These are phyloP conservation scores for Diaporthe sp. DNA, from an alignment of 2,329 filamentous ascomycete genomes.

Conservation along the genomic window DNA sequence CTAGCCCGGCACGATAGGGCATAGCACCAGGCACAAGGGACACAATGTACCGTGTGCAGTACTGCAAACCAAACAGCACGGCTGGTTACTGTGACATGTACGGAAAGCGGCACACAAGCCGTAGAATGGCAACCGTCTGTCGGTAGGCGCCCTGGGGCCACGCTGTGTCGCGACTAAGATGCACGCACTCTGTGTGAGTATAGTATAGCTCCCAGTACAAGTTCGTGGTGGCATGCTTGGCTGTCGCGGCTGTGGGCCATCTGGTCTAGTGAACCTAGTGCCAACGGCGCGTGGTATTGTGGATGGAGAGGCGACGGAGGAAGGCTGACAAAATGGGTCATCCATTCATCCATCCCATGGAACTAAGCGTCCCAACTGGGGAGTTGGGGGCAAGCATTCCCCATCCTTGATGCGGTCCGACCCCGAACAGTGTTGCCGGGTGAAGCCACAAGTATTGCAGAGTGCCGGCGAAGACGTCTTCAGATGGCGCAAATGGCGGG, in stretches of 20 bases:
- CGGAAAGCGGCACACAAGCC: neutral
- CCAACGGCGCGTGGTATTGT: conserved; percentile 25
- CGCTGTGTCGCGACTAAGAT: neutral
- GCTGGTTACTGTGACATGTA: neutral
- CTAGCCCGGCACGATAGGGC: neutral
- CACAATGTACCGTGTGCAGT: neutral
- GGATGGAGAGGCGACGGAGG: neutral
- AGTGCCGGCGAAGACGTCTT: neutral
- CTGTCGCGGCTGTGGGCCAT: neutral
- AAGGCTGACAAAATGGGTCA: conserved; percentile 16
- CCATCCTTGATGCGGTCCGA: neutral
- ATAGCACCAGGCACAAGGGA: neutral
- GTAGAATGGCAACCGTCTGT: neutral
- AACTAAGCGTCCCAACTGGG: neutral
- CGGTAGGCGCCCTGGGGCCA: neutral
- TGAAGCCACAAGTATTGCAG: neutral
- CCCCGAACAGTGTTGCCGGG: neutral
- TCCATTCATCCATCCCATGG: no score
- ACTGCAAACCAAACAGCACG: neutral
- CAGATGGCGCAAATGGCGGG: neutral
- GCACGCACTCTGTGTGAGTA: neutral
- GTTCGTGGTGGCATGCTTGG: neutral
- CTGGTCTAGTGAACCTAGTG: neutral
- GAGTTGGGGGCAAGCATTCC: neutral
- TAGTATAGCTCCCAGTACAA: neutral